Base-by-base conservation (phyloP, 441 rosid genomes). In the Bocquillonia castaneifolia region DNA sequence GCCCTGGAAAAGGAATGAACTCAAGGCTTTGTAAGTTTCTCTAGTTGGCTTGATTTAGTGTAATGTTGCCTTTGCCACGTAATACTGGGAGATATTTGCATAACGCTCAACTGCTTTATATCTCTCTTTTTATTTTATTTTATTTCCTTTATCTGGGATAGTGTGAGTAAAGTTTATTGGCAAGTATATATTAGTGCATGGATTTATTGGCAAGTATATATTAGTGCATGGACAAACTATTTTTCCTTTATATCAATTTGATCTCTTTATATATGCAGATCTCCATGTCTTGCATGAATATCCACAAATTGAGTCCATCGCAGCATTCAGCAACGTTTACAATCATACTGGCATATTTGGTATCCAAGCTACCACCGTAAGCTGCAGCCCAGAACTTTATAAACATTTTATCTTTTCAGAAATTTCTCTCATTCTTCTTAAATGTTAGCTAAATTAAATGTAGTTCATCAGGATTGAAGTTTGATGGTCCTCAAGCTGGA, bases 1-100 rank as follows among this genome's bases (percentile, higher is more conserved):
- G 98, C 62, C 99, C 98, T 6, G 98, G 97, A 70, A 94, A 92
- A 77, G 97, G 96, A 76, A 94, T 90, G 97, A 84, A 88, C 74
- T 90, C 98, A 5, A 84, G 92, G 77, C 88, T 92, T 37, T 90
- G 99, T 94, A 82, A 87, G 93, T 85, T 61, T 25, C 47, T 62
- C 40, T 52, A 2, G 57, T 42, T 20, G 39, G 18, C 29, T 53
- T 50, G 34, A 34, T 47, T 17, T 58, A 6, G 32, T 36, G 37
- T 5, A 10, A 10, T 7, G 7, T 23, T 56, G 20, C 59, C 48
- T 52, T 14, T 12, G 6, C 40, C 10, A 8, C 23, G 31, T 18
- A 29, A 8, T 3, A 25, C 40, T 7, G 8, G 36, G 22, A 23
- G 9, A 14, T 5, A 2, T 54, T 31, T 42, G n/a, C 8, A 29